phyloP scores from a whole-genome alignment of 2,329 filamentous ascomycete species.

The Aspergillus uvarum region DNA sequence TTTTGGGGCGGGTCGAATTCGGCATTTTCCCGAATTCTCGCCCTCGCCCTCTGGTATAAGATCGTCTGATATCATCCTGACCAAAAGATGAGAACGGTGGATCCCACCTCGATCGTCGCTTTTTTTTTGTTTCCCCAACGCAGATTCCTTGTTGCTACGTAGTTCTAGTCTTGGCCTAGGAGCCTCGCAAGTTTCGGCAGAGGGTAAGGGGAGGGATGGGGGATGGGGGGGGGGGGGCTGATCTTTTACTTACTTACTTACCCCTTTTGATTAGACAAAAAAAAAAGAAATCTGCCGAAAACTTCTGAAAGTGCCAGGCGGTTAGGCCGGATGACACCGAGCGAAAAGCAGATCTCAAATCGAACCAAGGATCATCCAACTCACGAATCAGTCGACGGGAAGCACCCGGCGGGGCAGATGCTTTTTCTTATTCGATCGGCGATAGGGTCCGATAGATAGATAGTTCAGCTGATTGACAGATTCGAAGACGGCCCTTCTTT shows the following conservation, averaged over 20 bases:
- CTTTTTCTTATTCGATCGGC: not conserved
- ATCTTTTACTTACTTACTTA: too few relatives aligned
- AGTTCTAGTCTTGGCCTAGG: too few relatives aligned
- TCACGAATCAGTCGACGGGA: not conserved
- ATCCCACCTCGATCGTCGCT: not conserved
- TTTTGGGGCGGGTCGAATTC: not conserved
- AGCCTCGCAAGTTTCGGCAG: too few relatives aligned
- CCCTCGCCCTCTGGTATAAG: not conserved
- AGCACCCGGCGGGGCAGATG: not conserved
- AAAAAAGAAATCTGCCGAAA: not conserved
- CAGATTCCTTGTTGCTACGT: too few relatives aligned
- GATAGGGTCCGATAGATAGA: not conserved
- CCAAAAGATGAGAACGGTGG: not conserved
- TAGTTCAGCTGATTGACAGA: not conserved
- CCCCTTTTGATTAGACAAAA: too few relatives aligned
- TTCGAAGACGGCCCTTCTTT: not conserved
- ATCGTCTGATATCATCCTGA: not conserved
- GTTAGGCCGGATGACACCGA: not conserved
- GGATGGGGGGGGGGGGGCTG: too few relatives aligned
- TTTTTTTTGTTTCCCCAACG: too few relatives aligned
- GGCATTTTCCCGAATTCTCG: not conserved
- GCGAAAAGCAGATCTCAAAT: not conserved
- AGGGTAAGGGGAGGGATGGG: too few relatives aligned
- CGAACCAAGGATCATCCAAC: not conserved
- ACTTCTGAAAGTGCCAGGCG: not conserved